phyloP scores from a whole-genome alignment of 257 asterid species.

The Solanum medicagineum region DNA sequence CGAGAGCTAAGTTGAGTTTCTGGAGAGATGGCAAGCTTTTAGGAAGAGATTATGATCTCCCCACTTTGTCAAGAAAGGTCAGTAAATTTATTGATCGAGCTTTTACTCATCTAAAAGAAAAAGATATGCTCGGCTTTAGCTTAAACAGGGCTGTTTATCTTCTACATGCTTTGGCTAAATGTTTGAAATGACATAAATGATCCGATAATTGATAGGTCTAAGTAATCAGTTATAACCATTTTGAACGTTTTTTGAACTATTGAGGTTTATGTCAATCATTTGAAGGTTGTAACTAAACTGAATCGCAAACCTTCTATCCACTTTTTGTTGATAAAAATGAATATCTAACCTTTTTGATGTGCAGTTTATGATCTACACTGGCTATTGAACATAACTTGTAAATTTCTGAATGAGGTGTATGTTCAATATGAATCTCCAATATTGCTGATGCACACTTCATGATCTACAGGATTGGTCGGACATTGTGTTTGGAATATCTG shows the following conservation, averaged over 20 bases:
- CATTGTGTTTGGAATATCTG: conserved; percentile 62
- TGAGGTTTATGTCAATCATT: not conserved
- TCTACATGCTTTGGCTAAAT: not conserved
- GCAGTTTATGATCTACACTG: not conserved
- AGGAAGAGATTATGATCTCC: conserved; percentile 39
- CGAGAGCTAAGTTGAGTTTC: conserved; percentile 71
- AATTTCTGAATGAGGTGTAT: not conserved
- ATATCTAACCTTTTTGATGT: not conserved
- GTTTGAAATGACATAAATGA: not conserved
- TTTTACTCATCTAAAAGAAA: not conserved
- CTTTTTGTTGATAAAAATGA: not conserved
- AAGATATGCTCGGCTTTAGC: not conserved
- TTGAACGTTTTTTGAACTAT: not conserved
- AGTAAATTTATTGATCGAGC: not conserved
- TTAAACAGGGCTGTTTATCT: not conserved
- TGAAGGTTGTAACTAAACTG: not conserved
- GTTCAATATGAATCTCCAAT: not conserved
- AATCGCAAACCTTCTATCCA: not conserved
- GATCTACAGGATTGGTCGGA: conserved; percentile 67
- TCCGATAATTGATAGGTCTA: not conserved
- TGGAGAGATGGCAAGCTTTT: conserved; percentile 80
- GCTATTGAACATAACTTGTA: not conserved
- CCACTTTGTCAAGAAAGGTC: conserved; percentile 63
- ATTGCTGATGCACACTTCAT: not conserved
- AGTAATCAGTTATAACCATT: not conserved